phyloP scores from a whole-genome alignment of 257 asterid genomes.

The Nicotiana tomentosiformis region DNA sequence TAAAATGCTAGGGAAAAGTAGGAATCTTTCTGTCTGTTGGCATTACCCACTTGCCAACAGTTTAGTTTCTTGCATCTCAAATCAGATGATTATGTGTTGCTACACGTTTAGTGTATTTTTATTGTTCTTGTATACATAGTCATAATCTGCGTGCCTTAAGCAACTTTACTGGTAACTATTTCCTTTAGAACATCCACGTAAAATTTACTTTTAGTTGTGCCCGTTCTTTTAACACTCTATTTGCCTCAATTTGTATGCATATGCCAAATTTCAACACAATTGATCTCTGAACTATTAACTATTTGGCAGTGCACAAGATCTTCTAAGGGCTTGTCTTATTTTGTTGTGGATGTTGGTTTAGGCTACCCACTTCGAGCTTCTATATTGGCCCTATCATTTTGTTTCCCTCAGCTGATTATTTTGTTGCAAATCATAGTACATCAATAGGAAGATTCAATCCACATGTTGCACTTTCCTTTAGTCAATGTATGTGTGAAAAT shows the following conservation, averaged over 20 bases:
- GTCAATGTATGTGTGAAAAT: background rate
- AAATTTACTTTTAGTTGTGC: too few species aligned
- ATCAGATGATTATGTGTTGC: background rate
- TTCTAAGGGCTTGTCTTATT: background rate
- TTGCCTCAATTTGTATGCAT: too few species aligned
- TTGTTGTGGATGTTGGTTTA: background rate
- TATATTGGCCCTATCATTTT: background rate
- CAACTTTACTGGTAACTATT: too few species aligned
- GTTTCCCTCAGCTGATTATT: background rate
- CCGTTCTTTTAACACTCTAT: too few species aligned
- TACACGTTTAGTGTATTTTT: background rate
- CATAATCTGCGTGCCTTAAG: too few species aligned
- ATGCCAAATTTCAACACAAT: too few species aligned
- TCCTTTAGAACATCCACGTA: too few species aligned
- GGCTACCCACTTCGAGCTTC: background rate
- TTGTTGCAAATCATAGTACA: background rate
- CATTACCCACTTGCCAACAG: too few species aligned
- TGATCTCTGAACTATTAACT: too few species aligned
- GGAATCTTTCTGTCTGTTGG: background rate
- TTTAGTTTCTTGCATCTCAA: background rate
- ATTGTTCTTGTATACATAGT: too few species aligned
- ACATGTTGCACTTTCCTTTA: background rate
- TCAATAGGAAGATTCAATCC: background rate
- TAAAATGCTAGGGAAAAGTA: background rate
- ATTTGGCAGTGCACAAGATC: too few species aligned